Base-by-base conservation (phyloP, 306 rosid genomes). In the Lathyrus oleraceus region DNA sequence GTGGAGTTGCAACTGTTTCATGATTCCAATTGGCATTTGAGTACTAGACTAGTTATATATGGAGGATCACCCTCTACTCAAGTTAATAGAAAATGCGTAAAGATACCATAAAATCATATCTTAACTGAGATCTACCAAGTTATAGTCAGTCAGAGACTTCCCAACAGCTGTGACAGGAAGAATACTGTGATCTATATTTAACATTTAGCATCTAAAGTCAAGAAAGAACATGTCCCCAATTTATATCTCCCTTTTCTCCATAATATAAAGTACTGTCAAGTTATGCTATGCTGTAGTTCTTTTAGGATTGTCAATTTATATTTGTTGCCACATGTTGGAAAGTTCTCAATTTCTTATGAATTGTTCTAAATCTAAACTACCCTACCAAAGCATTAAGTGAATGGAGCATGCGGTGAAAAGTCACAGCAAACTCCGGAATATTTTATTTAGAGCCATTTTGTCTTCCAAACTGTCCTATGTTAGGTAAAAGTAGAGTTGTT, bases 371-470 rank as follows among this genome's bases (percentile, higher is more conserved):
- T n/a, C n/a, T n/a, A n/a, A n/a, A n/a, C n/a, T n/a, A n/a, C n/a
- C n/a, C n/a, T n/a, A 27, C 58, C 72, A 53, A 53, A 16, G 38
- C 48, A 25, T 11, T 27, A 21, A 63, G 20, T 42, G 67, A 45
- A 9, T n/a, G 38, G 65, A 59, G 2, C 70, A 54, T 47, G 53
- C 27, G 65, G 54, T 30, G 14, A 69, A 48, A 54, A 25, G 21
- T 59, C 52, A 47, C 23, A 10, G 35, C 3, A 59, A 15, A 60
- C 56, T 51, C 13, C 51, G 17, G 27, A 48, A 25, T 69, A 67
- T 5, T 58, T 48, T 51, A 39, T 43, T 16, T 39, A 5, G 63
- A 65, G 72, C 21, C 44, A 36, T 71, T 51, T 40, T 52, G 19
- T 67, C 35, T 7, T 66, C 20, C 48, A 6, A 27, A 25, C 65